Base-by-base conservation (phyloP, 2,329 filamentous ascomycete species). In the Plenodomus tracheiphilus region DNA sequence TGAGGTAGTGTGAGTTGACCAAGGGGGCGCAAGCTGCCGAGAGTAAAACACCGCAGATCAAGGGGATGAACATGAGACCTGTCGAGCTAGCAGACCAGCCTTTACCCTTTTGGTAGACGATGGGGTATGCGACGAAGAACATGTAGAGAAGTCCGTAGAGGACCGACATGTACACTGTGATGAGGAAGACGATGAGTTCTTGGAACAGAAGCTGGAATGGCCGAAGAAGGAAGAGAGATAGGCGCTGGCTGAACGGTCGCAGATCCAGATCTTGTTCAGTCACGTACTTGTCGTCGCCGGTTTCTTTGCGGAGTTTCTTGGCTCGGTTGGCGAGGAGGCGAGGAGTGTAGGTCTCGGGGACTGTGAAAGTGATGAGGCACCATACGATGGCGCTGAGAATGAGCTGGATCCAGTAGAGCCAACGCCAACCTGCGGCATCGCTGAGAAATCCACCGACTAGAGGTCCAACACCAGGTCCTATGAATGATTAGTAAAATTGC, bases 271-370 rank as follows among this genome's bases (percentile, higher is more conserved):
- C 91, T 64, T 87, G 82, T 70, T 94, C 89, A 0, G 91, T 93
- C 34, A 91, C 87, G 65, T 86, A 87, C 52, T 81, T 82, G 1
- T 75, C 58, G 53, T 89, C 82, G 18, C 86, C 85, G 1, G 88
- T 87, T 25, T 84, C 72, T 66, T 86, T 83, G 43, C 91, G 82
- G 52, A 94, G 75, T 69, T 89, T 88, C 64, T 80, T 78, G 2
- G 91, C 91, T 11, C 90, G 82, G 22, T 75, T 75, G 43, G 83
- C 81, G 15, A 97, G 82, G 42, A 96, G 85, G 0, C 84, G 88
- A 0, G 91, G 90, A 0, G 90, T 86, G 69, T 94, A 96, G 0
- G 91, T 96, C 72, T 96, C 91, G 1, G 90, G 89, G 0, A 96
- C 86, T n/a, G 89, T 94, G 73, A 95, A 92, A 22, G 86, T 87